Percentiles rank a stretch among this genome's conserved stretches.
phyloP scores from a whole-genome alignment of 768 basidiomycete genomes.

The Hericium alpestre region DNA sequence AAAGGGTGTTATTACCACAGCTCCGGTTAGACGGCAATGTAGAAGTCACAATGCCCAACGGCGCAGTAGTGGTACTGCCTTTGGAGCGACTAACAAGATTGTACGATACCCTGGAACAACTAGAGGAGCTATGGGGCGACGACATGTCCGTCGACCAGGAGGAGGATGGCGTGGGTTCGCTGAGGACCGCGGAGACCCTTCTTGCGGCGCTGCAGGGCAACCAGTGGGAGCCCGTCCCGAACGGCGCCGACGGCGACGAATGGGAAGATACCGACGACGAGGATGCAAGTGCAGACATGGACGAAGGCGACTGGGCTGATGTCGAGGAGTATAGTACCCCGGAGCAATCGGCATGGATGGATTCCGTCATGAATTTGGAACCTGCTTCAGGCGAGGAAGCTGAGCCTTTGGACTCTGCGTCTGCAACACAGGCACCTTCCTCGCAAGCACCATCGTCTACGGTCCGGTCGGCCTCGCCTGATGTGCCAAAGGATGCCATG shows the following conservation, averaged over 20 bases:
- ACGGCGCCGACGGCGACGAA: conserved; percentile 20
- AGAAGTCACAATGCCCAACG: conserved; percentile 61
- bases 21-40: conserved; percentile 66
- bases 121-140: conserved; percentile 57
- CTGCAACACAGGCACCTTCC: conserved; percentile 10
- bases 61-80: conserved; percentile 37
- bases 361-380: background rate
- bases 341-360: background rate
- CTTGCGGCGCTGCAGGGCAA: too few relatives aligned
- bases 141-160: conserved; percentile 22
- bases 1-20: conserved; percentile 25
- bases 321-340: conserved; percentile 4
- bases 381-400: background rate
- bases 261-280: conserved; percentile 25
- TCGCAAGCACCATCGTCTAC: conserved; percentile 12
- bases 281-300: conserved; percentile 9
- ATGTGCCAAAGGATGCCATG: conserved; percentile 22
- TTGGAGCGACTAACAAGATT: conserved; percentile 63
- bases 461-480: conserved; percentile 14
- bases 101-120: conserved; percentile 73
- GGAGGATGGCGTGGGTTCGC: conserved; percentile 20
- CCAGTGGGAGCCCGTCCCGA: conserved; percentile 19
- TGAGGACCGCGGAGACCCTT: conserved; percentile 21
- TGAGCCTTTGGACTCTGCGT: conserved; percentile 8
- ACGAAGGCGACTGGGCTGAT: conserved; percentile 11